These are phyloP conservation scores for Effrenium voratum DNA, from an alignment of 73 alveolate species.

Conservation along the genomic window DNA sequence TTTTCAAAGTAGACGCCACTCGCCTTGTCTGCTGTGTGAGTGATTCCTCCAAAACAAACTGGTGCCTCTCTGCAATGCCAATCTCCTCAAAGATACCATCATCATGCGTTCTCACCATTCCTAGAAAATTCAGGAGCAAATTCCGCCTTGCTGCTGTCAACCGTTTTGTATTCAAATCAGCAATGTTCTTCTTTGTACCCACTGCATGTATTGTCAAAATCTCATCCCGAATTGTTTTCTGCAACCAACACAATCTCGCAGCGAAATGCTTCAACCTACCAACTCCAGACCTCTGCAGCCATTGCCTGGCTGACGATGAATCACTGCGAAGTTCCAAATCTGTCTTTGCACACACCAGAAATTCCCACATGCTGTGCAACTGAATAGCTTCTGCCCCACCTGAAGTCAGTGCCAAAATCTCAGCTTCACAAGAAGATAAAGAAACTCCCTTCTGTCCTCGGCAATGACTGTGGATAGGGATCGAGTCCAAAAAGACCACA, in stretches of 20 bases:
- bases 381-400: background rate
- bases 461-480: background rate
- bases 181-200: background rate
- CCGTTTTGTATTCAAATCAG: background rate
- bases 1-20: no score
- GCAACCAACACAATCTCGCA: background rate
- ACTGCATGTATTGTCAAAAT: background rate
- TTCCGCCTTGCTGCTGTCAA: background rate
- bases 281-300: background rate
- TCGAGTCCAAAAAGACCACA: background rate
- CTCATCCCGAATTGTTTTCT: background rate
- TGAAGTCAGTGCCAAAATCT: background rate
- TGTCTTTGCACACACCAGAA: background rate
- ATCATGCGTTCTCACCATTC: no score
- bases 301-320: background rate
- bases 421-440: background rate
- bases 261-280: background rate
- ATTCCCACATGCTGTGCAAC: background rate
- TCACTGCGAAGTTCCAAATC: background rate
- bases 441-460: background rate
- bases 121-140: background rate
- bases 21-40: no score
- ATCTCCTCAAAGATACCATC: no score
- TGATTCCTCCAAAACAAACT: no score
- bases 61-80: no score